These are phyloP conservation scores for Cercospora sojina DNA, from an alignment of 2,329 filamentous ascomycete species.

Conservation along the genomic window DNA sequence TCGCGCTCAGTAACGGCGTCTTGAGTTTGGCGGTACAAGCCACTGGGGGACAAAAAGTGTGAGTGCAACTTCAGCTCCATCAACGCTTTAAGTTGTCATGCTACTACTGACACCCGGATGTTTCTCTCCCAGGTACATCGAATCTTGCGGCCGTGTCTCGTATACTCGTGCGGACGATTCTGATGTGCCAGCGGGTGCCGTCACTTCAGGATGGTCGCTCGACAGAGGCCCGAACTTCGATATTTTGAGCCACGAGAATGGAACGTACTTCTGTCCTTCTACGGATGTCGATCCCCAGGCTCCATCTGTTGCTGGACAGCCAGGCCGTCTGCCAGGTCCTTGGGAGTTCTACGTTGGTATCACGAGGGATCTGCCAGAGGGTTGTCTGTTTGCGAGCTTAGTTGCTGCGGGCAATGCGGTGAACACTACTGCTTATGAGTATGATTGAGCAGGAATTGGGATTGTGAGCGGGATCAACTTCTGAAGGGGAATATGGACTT, in stretches of 20 bases:
- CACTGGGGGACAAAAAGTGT: conserved; percentile 36
- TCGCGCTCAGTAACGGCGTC: conserved; percentile 11
- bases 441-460: background rate
- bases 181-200: conserved; percentile 30
- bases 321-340: conserved; percentile 6
- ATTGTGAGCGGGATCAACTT: background rate
- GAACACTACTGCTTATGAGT: conserved; percentile 13
- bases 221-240: conserved; percentile 20
- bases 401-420: conserved; percentile 14
- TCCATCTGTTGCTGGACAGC: background rate
- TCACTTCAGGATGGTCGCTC: conserved; percentile 30
- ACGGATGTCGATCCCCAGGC: background rate
- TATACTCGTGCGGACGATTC: conserved; percentile 36
- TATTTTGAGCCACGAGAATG: conserved; percentile 22
- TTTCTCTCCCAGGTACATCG: conserved; percentile 30
- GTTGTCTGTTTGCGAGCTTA: conserved; percentile 14
- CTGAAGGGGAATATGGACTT: background rate
- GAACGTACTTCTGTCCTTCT: conserved; percentile 12
- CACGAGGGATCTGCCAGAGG: background rate
- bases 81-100: background rate
- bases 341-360: conserved; percentile 18
- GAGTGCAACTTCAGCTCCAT: conserved; percentile 16
- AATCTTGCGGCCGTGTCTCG: conserved; percentile 32
- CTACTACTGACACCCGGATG: background rate
- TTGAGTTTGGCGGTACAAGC: conserved; percentile 31